Percentiles rank a stretch among this genome's conserved stretches.
phyloP scores from a whole-genome alignment of 2,329 filamentous ascomycete genomes.

The Karstenula rhodostoma region DNA sequence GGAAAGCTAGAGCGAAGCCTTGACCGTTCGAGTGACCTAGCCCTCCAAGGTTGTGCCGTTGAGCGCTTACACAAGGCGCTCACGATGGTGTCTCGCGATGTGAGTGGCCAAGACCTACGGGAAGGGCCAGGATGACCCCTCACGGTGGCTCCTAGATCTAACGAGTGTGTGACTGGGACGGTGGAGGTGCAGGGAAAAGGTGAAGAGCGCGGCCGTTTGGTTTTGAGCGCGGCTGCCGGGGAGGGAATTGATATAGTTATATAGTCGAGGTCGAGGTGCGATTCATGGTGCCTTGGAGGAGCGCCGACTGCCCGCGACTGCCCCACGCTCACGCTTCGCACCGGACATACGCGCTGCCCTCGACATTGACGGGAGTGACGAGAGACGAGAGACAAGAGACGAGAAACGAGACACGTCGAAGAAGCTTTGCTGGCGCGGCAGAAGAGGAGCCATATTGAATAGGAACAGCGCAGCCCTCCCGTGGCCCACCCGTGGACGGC shows the following conservation, averaged over 20 bases:
- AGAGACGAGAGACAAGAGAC: neutral
- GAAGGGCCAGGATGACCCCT: constrained; percentile 39
- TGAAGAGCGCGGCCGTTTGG: constrained; percentile 27
- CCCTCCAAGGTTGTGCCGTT: constrained; percentile 22
- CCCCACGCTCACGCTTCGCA: constrained; percentile 17
- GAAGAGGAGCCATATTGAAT: neutral
- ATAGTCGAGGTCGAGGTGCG: constrained; percentile 3
- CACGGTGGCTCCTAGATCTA: constrained; percentile 19
- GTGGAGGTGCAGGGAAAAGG: constrained; percentile 22
- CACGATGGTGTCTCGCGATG: constrained; percentile 21
- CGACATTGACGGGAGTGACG: neutral
- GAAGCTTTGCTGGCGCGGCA: neutral
- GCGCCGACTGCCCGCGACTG: constrained; percentile 14
- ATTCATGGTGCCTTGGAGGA: constrained; percentile 22
- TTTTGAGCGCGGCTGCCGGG: constrained; percentile 22
- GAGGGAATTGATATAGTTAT: constrained; percentile 17
- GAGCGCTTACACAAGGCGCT: constrained; percentile 38
- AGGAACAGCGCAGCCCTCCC: constrained; percentile 13
- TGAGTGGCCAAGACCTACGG: constrained; percentile 27
- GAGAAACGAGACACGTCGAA: neutral
- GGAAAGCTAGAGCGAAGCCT: neutral
- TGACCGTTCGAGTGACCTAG: neutral
- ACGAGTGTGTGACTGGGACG: constrained; percentile 36
- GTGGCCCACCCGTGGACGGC: constrained; percentile 26
- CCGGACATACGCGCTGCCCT: neutral